Evolutionary conservation across 805 yeast species (phyloP), one percentile per base, ranked within the genome.

Genomic region (Kregervanrija delftensis): DNA sequence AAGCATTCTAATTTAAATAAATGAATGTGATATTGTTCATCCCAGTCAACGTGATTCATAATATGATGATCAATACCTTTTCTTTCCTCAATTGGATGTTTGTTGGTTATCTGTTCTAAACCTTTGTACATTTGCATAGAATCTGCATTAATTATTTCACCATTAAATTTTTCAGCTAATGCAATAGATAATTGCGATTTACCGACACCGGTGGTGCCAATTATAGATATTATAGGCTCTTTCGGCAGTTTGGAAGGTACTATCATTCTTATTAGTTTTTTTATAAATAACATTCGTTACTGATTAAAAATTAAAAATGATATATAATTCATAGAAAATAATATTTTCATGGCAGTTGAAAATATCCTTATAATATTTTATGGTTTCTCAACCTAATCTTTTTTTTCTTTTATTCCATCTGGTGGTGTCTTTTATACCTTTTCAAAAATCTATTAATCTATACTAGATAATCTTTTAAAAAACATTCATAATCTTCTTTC

Each of bases 141-240:
- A 60, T 93, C 99, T 0, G 96, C 96, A 63, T 93, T 93, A 50
- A 93, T 85, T 50, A 93, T 73, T 59, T 93, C 98, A 15, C 98
- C 98, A 57, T 81, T 75, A 42, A 84, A 73, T 28, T 73, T 72
- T 52, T 76, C 72, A 10, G 97, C 96, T 15, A 93, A 61, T 48
- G 88, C 91, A 2, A 88, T 78, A 39, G 87, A 76, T 48, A 86
- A 74, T 73, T 86, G 88, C 0, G 97, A 90, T 59, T 91, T 91
- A 0, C 99, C 99, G 11, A 89, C 97, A 0, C 98, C 99, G 0
- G 99, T 91, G 33, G 96, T 90, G 0, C 99, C 99, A 3, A 66
- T 55, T 13, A 66, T 59, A 5, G 67, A 59, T 8, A 66, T 58
- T 5, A 66, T 48, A 11, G 51, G 42, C 37, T 36, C 42, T 30